Conservation (phyloP, 2,329 filamentous ascomycete species). For the Fusarium sp. region DNA sequence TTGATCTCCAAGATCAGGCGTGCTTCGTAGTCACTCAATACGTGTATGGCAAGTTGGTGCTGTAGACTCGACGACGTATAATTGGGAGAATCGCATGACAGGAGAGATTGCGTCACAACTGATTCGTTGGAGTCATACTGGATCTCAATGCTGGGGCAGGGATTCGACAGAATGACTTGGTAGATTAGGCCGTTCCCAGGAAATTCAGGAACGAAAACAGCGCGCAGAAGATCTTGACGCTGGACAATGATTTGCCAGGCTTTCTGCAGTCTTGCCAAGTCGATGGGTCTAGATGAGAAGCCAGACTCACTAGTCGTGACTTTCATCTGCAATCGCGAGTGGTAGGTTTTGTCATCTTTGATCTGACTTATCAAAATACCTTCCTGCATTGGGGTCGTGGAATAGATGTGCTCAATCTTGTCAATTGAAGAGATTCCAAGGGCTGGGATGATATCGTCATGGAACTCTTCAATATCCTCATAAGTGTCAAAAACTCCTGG, state of each 20-base stretch:
- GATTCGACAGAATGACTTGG: background rate
- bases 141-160: background rate
- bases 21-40: background rate
- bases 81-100: background rate
- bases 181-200: background rate
- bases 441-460: background rate
- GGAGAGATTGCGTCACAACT: background rate
- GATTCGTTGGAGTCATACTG: background rate
- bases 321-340: background rate
- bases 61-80: background rate
- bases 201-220: background rate
- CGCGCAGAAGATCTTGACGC: background rate
- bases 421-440: background rate
- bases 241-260: background rate
- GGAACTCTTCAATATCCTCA: constrained; percentile 1
- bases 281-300: background rate
- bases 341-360: background rate
- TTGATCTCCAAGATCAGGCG: constrained; percentile 4
- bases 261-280: background rate
- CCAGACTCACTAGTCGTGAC: background rate
- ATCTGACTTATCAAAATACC: constrained; percentile 4
- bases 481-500: constrained; percentile 2
- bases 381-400: background rate
- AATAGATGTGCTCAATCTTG: constrained; percentile 2
- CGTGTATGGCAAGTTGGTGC: constrained; percentile 1